Evolutionary conservation across 208 protist genomes (phyloP).

Genomic region (Trypanosoma platydactyli): DNA sequence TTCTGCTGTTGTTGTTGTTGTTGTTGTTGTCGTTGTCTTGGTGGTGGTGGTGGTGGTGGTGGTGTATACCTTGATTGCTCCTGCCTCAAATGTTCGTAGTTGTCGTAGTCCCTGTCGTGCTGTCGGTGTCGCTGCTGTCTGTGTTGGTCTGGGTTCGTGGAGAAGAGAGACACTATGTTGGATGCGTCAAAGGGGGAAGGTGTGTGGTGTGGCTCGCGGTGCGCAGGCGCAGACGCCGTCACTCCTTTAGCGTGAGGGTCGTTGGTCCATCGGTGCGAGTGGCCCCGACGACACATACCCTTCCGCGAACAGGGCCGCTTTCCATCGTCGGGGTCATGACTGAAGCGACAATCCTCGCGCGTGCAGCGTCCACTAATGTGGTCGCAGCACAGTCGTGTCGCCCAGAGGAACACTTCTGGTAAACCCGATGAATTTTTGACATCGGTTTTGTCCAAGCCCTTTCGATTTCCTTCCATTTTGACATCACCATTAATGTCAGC

Average conservation of each 20-base stretch:
- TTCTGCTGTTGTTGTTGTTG: constrained; percentile 19
- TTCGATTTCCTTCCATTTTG: not conserved
- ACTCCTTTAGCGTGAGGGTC: constrained; percentile 23
- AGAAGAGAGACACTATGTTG: constrained; percentile 24
- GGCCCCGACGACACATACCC: constrained; percentile 46
- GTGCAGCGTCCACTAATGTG: constrained; percentile 46
- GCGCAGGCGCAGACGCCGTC: not conserved
- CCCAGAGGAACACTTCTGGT: constrained; percentile 61
- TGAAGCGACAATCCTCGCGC: constrained; percentile 50
- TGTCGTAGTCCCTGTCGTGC: not conserved
- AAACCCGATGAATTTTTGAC: constrained; percentile 4
- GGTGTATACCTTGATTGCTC: constrained; percentile 12
- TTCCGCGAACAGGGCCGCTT: constrained; percentile 70
- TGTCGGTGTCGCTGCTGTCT: constrained; percentile 8
- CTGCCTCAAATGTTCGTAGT: constrained; percentile 3
- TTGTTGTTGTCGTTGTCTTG: constrained; percentile 19
- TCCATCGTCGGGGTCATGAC: constrained; percentile 70
- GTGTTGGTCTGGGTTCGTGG: constrained; percentile 35
- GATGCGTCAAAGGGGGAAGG: constrained; percentile 15
- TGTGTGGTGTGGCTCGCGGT: constrained; percentile 17
- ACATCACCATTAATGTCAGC: not conserved
- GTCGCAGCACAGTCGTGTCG: constrained; percentile 70
- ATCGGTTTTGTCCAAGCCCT: not conserved
- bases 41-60: constrained; percentile 6
- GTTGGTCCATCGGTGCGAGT: constrained; percentile 59